phyloP scores from a whole-genome alignment of 2,329 filamentous ascomycete species.

The Cordyceps javanica region DNA sequence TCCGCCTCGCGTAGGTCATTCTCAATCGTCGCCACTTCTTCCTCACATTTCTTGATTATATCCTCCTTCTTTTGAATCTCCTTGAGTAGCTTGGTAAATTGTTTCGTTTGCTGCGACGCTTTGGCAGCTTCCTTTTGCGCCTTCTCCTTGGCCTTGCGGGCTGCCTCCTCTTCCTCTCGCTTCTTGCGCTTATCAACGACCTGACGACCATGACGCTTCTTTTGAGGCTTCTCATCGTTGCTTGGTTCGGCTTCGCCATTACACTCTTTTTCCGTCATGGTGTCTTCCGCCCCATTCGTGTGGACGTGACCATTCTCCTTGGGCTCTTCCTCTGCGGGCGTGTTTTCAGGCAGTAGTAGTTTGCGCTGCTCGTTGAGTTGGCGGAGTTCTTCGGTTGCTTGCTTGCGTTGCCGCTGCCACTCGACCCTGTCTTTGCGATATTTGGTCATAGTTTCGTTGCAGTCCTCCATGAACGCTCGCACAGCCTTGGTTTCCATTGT shows the following conservation, averaged over 20 bases:
- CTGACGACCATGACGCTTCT: conserved; percentile 53
- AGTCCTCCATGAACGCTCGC: conserved; percentile 83
- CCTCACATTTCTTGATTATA: conserved; percentile 73
- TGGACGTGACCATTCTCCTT: conserved; percentile 52
- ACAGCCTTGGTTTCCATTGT: conserved; percentile 81
- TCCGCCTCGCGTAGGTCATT: conserved; percentile 92
- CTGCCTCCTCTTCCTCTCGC: conserved; percentile 67
- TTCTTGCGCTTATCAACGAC: conserved; percentile 63
- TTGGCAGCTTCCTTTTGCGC: conserved; percentile 62
- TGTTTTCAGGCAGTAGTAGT: conserved; percentile 65
- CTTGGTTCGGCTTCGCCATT: conserved; percentile 57
- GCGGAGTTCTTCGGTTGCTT: conserved; percentile 64
- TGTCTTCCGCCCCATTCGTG: conserved; percentile 59
- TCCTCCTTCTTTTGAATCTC: conserved; percentile 86
- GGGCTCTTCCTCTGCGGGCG: conserved; percentile 51
- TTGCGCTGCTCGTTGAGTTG: conserved; percentile 67
- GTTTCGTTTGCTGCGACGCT: conserved; percentile 67
- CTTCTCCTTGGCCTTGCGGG: conserved; percentile 68
- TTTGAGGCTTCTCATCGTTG: conserved; percentile 57
- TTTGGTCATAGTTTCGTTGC: conserved; percentile 87
- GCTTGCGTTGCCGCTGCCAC: conserved; percentile 71
- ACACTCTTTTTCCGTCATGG: conserved; percentile 41
- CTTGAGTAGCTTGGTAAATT: conserved; percentile 80
- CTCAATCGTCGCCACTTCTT: conserved; percentile 77
- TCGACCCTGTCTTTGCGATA: conserved; percentile 96